Evolutionary conservation across 768 basidiomycete species (phyloP), one percentile per base, ranked within the genome.

Genomic region (Cyclocybe cylindracea): DNA sequence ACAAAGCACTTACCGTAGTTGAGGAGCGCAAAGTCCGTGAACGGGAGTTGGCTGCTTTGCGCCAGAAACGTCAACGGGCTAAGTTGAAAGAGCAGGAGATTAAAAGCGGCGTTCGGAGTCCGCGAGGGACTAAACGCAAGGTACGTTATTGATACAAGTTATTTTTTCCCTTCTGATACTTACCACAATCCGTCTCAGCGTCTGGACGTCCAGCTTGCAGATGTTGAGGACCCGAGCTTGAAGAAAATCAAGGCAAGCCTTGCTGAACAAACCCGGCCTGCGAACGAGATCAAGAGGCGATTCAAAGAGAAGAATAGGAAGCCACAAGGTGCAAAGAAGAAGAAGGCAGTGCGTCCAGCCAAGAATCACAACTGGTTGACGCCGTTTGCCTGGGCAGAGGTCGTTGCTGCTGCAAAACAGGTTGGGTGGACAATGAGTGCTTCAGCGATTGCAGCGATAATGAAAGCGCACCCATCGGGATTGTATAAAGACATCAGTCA

Each of bases 401-500:
- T n/a, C n/a, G n/a, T n/a, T n/a, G n/a, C n/a, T n/a, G n/a, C n/a
- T n/a, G n/a, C n/a, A n/a, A n/a, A n/a, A n/a, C n/a, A n/a, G n/a
- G 53, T 38, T 38, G 60, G 60, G 32, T 48, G 51, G 36, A 36
- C 42, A 31, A 59, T 52, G 54, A 60, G 61, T 31, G 45, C 51
- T n/a, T 47, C 44, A 34, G 36, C 57, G 10, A 65, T 64, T 42
- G 61, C 53, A 7, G 53, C 49, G 1, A n/a, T 44, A 10, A 50
- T 62, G 10, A 56, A 66, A 38, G 43, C 42, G 11, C 34, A 18
- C 10, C 39, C 61, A 45, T 48, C 58, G 11, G 47, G 41, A 10
- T 46, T 44, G 14, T 66, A 64, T 47, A 43, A 33, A 3, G 37
- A 41, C n/a, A 45, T 66, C 39, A 63, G 36, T 31, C 45, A 38